Percentiles rank a stretch among this genome's conserved stretches.
Evolutionary conservation across 2,329 filamentous ascomycete genomes (phyloP).

Genomic region (Talaromyces piceae): DNA sequence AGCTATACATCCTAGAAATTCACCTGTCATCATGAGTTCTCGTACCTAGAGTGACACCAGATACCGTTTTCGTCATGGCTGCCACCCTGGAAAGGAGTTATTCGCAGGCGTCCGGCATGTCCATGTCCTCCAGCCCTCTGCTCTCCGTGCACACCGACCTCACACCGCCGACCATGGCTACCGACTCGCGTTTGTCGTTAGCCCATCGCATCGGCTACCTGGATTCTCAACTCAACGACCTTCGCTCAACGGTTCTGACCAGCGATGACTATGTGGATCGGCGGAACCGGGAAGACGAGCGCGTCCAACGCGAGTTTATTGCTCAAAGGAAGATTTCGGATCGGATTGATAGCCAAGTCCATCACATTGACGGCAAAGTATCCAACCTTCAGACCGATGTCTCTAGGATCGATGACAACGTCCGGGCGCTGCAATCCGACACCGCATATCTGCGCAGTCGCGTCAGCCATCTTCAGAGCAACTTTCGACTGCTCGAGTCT

Average conservation of each 20-base stretch:
- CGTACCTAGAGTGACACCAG: not conserved
- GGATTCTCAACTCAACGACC: conserved; percentile 30
- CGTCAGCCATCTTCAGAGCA: conserved; percentile 31
- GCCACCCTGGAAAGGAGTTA: conserved; percentile 30
- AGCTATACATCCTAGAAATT: not conserved
- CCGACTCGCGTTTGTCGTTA: conserved; percentile 29
- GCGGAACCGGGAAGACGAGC: conserved; percentile 33
- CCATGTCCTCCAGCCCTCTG: conserved; percentile 29
- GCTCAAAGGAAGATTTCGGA: conserved; percentile 22
- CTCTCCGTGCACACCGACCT: conserved; percentile 28
- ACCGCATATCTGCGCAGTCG: conserved; percentile 29
- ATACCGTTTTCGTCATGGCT: conserved; percentile 21
- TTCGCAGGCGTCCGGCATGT: conserved; percentile 31
- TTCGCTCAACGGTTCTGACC: conserved; percentile 31
- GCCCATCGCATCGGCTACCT: conserved; percentile 32
- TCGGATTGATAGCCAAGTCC: conserved; percentile 30
- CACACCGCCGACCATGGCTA: conserved; percentile 25
- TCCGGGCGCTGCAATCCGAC: conserved; percentile 26
- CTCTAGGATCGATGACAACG: conserved; percentile 26
- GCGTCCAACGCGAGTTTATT: conserved; percentile 33
- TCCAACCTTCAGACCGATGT: conserved; percentile 30
- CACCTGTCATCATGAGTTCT: not conserved
- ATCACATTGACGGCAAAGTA: conserved; percentile 27
- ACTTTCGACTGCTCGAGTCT: conserved; percentile 29
- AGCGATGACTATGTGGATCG: conserved; percentile 34